Conservation (phyloP, 2,329 filamentous ascomycete species). For the Penicillium sp. region DNA sequence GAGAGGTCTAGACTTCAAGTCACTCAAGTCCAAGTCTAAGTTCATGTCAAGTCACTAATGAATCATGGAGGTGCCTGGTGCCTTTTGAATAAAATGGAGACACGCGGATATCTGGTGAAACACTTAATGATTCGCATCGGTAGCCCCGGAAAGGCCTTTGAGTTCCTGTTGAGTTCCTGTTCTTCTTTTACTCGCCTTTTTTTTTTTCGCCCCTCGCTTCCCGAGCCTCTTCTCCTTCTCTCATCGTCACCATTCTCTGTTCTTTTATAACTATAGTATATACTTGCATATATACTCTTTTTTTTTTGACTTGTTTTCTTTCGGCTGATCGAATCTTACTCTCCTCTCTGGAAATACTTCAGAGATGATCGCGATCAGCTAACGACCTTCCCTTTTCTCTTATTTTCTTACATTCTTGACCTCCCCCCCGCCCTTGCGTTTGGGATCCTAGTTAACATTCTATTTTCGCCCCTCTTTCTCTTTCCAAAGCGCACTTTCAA, state of each 20-base stretch:
- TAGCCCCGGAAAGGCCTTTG: constrained; percentile 18
- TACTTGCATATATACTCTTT: not conserved
- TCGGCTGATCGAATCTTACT: constrained; percentile 8
- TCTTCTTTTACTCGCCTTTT: not conserved
- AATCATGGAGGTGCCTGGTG: constrained; percentile 22
- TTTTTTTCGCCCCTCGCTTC: constrained; percentile 20
- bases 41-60: constrained; percentile 10
- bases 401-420: constrained; percentile 3
- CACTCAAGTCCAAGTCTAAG: not conserved
- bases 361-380: constrained; percentile 19
- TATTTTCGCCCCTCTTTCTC: constrained; percentile 4
- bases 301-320: constrained; percentile 1
- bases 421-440: constrained; percentile 16
- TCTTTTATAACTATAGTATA: not conserved
- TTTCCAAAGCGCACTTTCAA: constrained; percentile 6
- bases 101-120: constrained; percentile 19
- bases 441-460: constrained; percentile 7
- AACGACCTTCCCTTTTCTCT: constrained; percentile 13
- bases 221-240: constrained; percentile 24
- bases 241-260: constrained; percentile 23
- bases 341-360: constrained; percentile 3
- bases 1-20: not conserved
- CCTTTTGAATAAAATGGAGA: constrained; percentile 13
- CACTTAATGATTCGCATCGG: constrained; percentile 21
- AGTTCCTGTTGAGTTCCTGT: constrained; percentile 11